phyloP scores from a whole-genome alignment of 371 early-diverging fungal species.

The Paraphysoderma sedebokerense region DNA sequence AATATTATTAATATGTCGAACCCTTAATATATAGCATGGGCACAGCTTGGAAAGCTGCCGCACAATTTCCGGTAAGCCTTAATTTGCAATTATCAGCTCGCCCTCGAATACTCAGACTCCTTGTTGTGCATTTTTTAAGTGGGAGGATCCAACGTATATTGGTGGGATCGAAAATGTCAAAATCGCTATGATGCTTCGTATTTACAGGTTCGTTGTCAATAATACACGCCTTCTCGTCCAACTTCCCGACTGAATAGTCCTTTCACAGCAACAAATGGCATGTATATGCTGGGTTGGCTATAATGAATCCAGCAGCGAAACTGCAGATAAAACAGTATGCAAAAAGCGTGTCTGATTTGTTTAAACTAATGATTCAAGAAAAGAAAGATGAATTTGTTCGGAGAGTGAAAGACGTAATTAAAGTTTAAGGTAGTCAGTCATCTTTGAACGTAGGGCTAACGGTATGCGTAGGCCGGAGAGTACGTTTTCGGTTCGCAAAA shows the following conservation, averaged over 20 bases:
- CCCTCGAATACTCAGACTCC: neutral
- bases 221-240: no score
- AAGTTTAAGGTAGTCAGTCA: neutral
- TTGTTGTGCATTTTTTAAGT: constrained; percentile 17
- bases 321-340: constrained; percentile 77
- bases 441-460: neutral
- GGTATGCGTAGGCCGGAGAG: constrained; percentile 43
- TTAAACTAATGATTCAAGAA: constrained; percentile 85
- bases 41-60: constrained; percentile 75
- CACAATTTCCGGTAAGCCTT: constrained; percentile 53
- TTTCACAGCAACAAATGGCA: constrained; percentile 95
- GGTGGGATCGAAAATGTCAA: constrained; percentile 94
- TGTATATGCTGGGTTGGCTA: constrained; percentile 85
- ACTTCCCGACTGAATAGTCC: no score
- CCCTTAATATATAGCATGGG: constrained; percentile 58
- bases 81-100: neutral
- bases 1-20: neutral
- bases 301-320: constrained; percentile 79
- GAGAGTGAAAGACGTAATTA: constrained; percentile 36
- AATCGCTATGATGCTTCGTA: constrained; percentile 73
- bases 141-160: constrained; percentile 68
- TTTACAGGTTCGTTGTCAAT: no score
- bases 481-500: constrained; percentile 51
- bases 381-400: constrained; percentile 54
- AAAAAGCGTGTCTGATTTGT: constrained; percentile 66